These are phyloP conservation scores for Colletotrichum tabaci DNA, from an alignment of 2,329 filamentous ascomycete genomes.

Conservation along the genomic window DNA sequence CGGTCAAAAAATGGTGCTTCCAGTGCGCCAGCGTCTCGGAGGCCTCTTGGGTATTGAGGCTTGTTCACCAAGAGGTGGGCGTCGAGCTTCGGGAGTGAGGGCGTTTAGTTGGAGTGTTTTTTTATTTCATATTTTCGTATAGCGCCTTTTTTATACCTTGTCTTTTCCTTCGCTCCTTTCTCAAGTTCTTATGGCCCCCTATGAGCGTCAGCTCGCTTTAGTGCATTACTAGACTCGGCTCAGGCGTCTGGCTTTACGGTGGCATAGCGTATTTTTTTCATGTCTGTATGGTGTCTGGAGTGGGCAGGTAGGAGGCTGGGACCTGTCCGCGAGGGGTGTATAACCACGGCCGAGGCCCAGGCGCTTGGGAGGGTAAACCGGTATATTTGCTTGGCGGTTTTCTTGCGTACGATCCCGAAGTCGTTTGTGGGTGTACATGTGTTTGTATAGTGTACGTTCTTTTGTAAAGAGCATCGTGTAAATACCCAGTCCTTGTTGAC, in stretches of 20 bases:
- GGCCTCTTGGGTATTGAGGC: slow-evolving; percentile 69
- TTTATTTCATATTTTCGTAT: neutral
- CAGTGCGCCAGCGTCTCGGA: slow-evolving; percentile 69
- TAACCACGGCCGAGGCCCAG: neutral
- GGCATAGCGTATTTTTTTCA: slow-evolving; percentile 29
- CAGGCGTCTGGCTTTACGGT: slow-evolving; percentile 23
- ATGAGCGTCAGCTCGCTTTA: slow-evolving; percentile 28
- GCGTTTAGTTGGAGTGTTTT: neutral
- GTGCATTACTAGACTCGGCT: slow-evolving; percentile 22
- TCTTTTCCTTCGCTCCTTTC: slow-evolving; percentile 6
- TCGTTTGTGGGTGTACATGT: neutral
- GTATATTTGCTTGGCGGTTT: neutral
- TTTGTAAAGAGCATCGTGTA: neutral
- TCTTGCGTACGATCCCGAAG: slow-evolving; percentile 5
- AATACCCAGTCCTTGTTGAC: neutral
- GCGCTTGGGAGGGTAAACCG: neutral
- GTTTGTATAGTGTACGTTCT: neutral
- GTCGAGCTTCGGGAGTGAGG: slow-evolving; percentile 58
- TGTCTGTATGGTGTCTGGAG: slow-evolving; percentile 5
- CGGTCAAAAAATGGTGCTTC: slow-evolving; percentile 76
- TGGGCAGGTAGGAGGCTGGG: neutral
- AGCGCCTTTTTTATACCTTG: slow-evolving; percentile 2
- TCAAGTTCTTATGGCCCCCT: slow-evolving; percentile 25
- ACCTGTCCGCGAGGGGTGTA: neutral
- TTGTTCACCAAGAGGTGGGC: slow-evolving; percentile 73